Conservation (phyloP, 140 eudicot species). For the Flaveria floridana region DNA sequence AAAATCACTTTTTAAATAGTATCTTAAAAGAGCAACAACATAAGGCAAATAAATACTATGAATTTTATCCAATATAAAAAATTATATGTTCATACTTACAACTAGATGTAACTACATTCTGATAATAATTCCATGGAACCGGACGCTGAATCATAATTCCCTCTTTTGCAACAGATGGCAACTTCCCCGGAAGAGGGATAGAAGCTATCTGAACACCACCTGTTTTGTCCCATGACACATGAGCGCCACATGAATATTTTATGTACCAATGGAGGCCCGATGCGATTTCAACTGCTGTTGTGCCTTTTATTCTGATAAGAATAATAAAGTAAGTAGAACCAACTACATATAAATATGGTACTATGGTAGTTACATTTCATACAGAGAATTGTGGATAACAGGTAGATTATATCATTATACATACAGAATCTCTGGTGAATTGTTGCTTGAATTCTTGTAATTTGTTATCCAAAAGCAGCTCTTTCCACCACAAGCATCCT, state of each 20-base stretch:
- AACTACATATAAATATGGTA: neutral
- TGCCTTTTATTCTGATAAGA: slow-evolving; percentile 60
- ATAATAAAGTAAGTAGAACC: neutral
- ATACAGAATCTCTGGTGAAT: slow-evolving; percentile 68
- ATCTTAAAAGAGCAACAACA: neutral
- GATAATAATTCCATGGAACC: slow-evolving; percentile 94
- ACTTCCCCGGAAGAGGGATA: slow-evolving; percentile 65
- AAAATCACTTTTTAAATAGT: neutral
- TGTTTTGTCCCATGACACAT: slow-evolving; percentile 94
- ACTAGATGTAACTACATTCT: slow-evolving; percentile 94
- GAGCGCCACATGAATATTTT: slow-evolving; percentile 85
- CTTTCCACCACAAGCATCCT: slow-evolving; percentile 84
- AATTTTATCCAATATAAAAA: no score
- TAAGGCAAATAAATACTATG: no score
- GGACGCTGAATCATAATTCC: slow-evolving; percentile 77
- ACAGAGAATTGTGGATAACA: neutral
- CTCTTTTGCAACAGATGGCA: slow-evolving; percentile 62
- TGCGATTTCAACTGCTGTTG: slow-evolving; percentile 75
- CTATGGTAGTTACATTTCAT: slow-evolving; percentile 9
- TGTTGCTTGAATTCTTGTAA: slow-evolving; percentile 50
- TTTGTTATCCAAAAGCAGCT: slow-evolving; percentile 88
- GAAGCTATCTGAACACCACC: slow-evolving; percentile 79
- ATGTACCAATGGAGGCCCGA: slow-evolving; percentile 96
- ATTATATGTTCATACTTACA: slow-evolving; percentile 53
- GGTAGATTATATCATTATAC: slow-evolving; percentile 24